Percentiles rank a stretch among this genome's conserved stretches.
These are phyloP conservation scores for Sphenostylis stenocarpa DNA, from an alignment of 306 rosid species.

Conservation along the genomic window DNA sequence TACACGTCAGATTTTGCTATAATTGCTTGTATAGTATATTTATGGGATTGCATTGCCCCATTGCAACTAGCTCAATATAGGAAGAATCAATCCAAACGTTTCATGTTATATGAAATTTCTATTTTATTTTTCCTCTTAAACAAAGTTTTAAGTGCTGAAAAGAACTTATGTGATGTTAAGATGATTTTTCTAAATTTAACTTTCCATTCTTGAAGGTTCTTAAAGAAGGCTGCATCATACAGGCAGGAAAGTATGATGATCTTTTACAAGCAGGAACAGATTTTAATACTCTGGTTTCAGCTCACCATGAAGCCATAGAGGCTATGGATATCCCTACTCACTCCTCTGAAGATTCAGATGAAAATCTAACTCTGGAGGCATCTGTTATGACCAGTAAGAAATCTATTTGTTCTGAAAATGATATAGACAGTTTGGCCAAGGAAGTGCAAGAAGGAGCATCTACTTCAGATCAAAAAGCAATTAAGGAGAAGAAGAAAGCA, in stretches of 20 bases:
- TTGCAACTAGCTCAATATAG: background rate
- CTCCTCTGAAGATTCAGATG: constrained; percentile 92
- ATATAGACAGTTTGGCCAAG: constrained; percentile 71
- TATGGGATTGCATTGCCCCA: too few relatives aligned
- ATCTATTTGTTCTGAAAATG: constrained; percentile 45
- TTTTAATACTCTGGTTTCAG: constrained; percentile 84
- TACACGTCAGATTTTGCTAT: too few relatives aligned
- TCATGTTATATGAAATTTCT: background rate
- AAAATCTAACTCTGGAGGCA: constrained; percentile 55
- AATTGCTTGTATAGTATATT: too few relatives aligned
- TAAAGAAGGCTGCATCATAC: constrained; percentile 83
- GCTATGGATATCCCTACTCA: constrained; percentile 95
- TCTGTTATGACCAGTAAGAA: constrained; percentile 51
- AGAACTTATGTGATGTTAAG: constrained; percentile 21
- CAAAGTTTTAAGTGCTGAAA: background rate
- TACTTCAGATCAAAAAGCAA: constrained; percentile 65
- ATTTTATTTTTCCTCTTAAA: background rate
- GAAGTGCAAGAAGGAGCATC: constrained; percentile 86
- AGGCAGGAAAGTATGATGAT: constrained; percentile 94
- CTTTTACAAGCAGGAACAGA: constrained; percentile 98
- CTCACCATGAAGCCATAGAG: constrained; percentile 98
- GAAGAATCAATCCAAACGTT: constrained; percentile 1
- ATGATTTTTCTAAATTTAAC: constrained; percentile 24
- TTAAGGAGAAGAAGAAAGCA: constrained; percentile 88
- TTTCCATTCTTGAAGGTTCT: constrained; percentile 68